Evolutionary conservation across 2,329 filamentous ascomycete genomes (phyloP).

Genomic region (Cordyceps pruinosa): DNA sequence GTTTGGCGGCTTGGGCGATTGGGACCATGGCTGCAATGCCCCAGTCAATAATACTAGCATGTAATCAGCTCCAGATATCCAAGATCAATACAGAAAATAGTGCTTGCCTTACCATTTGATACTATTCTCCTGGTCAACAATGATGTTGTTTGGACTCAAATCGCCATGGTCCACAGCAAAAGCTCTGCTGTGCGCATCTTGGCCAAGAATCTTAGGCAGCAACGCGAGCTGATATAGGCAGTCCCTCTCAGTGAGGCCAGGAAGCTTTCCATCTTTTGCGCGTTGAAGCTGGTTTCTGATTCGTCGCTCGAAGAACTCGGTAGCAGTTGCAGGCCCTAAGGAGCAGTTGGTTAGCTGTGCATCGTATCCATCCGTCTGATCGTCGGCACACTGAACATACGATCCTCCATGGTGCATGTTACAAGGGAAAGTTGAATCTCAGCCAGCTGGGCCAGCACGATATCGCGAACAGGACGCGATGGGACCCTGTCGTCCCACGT

Average conservation of each 20-base stretch:
- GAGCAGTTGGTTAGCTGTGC: not conserved
- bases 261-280: not conserved
- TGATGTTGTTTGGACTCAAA: constrained; percentile 4
- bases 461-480: not conserved
- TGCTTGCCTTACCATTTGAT: not conserved
- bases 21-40: constrained; percentile 3
- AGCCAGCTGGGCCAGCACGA: not conserved
- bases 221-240: constrained; percentile 1
- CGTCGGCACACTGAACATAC: not conserved
- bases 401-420: not conserved
- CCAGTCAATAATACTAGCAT: constrained; percentile 4
- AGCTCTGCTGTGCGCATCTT: not conserved
- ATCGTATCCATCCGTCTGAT: not conserved
- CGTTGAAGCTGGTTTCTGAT: constrained; percentile 5
- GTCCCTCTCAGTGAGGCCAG: constrained; percentile 1
- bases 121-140: not conserved
- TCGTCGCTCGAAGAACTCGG: constrained; percentile 1
- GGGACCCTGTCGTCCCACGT: not conserved
- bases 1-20: constrained; percentile 1
- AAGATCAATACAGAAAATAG: not conserved
- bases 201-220: not conserved
- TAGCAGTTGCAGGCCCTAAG: not conserved
- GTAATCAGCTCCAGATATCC: not conserved
- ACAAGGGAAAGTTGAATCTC: not conserved
- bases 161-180: constrained; percentile 8